Conservation (phyloP, 768 basidiomycete genomes). For the Lenzites betulinus region DNA sequence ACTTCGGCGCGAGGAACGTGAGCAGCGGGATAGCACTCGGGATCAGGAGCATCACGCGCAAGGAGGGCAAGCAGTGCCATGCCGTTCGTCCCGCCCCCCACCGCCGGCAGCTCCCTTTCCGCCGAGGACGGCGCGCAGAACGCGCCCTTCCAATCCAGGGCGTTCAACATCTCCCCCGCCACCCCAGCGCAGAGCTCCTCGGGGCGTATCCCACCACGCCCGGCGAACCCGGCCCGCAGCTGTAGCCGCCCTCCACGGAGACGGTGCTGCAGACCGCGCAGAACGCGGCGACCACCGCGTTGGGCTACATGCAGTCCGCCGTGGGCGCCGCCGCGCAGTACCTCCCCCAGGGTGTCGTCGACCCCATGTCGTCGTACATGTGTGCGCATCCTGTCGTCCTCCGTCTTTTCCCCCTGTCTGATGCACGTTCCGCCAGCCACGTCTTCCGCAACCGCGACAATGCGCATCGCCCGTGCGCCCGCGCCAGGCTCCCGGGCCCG, state of each 20-base stretch:
- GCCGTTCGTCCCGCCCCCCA: background rate
- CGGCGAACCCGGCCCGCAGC: no score
- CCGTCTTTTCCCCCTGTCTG: background rate
- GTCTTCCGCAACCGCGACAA: slow-evolving; percentile 7
- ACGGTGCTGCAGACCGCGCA: slow-evolving; percentile 16
- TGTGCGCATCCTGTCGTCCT: slow-evolving; percentile 18
- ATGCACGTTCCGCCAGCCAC: slow-evolving; percentile 3
- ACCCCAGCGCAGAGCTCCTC: slow-evolving; percentile 17
- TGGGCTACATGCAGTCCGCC: slow-evolving; percentile 11
- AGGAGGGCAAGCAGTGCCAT: slow-evolving; percentile 69
- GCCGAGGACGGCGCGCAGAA: slow-evolving; percentile 15
- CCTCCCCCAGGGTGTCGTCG: slow-evolving; percentile 25
- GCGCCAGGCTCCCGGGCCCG: slow-evolving; percentile 46
- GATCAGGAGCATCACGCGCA: slow-evolving; percentile 73
- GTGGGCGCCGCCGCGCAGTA: slow-evolving; percentile 24
- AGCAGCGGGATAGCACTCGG: slow-evolving; percentile 73
- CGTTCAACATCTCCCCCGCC: background rate
- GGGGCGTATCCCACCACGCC: slow-evolving; percentile 23
- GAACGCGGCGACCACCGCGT: slow-evolving; percentile 8
- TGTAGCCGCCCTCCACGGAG: background rate
- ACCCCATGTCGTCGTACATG: slow-evolving; percentile 26
- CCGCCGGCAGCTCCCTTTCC: slow-evolving; percentile 13
- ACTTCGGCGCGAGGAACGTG: slow-evolving; percentile 78
- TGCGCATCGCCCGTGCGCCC: slow-evolving; percentile 20
- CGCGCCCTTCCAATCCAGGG: slow-evolving; percentile 12